A percentile compares a stretch with the other conserved stretches of the same genome.
Evolutionary conservation across 1,139 yeast genomes (phyloP).

Genomic region (Debaryomycetaceae sp.): DNA sequence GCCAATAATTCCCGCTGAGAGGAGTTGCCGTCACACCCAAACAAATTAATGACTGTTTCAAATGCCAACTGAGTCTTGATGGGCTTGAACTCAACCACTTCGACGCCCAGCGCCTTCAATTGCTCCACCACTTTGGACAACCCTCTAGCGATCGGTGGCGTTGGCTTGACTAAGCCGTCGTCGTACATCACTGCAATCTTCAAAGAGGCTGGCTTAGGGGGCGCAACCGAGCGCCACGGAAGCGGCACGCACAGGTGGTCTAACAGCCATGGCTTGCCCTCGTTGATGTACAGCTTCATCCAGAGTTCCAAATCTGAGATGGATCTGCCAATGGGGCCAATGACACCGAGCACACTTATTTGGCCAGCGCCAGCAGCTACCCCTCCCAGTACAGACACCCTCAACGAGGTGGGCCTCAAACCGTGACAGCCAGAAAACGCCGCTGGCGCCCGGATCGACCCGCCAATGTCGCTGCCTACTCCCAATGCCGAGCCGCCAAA

Average conservation of each 20-base stretch:
- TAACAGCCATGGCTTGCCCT: conserved; percentile 65
- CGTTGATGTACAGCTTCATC: conserved; percentile 52
- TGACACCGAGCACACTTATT: conserved; percentile 55
- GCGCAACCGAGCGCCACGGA: conserved; percentile 48
- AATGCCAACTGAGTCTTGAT: conserved; percentile 45
- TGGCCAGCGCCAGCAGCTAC: conserved; percentile 54
- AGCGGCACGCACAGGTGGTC: conserved; percentile 54
- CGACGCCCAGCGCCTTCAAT: conserved; percentile 28
- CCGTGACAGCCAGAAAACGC: conserved; percentile 68
- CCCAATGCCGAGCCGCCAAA: conserved; percentile 66
- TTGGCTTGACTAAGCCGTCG: conserved; percentile 33
- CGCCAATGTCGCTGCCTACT: conserved; percentile 77
- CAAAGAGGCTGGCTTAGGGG: conserved; percentile 35
- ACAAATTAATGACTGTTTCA: conserved; percentile 48
- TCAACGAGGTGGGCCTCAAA: conserved; percentile 62
- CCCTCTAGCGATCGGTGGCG: conserved; percentile 55
- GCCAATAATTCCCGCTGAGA: conserved; percentile 47
- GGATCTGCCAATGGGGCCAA: conserved; percentile 60
- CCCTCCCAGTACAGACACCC: conserved; percentile 50
- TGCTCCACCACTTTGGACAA: conserved; percentile 23
- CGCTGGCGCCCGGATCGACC: conserved; percentile 73
- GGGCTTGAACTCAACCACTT: conserved; percentile 45
- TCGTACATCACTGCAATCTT: conserved; percentile 39
- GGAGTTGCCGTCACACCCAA: conserved; percentile 57
- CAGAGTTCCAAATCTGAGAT: conserved; percentile 63